phyloP scores from a whole-genome alignment of 225 moss, liverwort and hornwort species.

The Marchantia polymorpha region DNA sequence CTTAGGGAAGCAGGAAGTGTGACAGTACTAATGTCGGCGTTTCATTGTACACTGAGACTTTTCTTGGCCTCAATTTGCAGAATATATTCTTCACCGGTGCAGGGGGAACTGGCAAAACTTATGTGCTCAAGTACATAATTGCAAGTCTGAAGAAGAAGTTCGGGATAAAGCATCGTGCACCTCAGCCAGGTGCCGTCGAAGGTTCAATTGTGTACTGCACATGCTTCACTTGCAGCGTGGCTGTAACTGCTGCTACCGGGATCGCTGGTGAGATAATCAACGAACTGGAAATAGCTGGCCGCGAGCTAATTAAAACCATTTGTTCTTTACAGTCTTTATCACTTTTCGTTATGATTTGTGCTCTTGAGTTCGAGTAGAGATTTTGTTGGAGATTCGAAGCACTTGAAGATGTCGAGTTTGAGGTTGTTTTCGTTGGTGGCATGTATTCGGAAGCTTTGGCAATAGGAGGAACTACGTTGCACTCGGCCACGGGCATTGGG shows the following conservation, averaged over 20 bases:
- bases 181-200: conserved; percentile 9
- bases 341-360: too few relatives aligned
- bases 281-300: too few relatives aligned
- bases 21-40: too few relatives aligned
- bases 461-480: conserved; percentile 71
- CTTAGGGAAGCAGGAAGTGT: too few relatives aligned
- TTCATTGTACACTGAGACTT: too few relatives aligned
- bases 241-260: conserved; percentile 72
- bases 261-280: conserved; percentile 54
- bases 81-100: conserved; percentile 82
- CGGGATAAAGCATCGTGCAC: conserved; percentile 19
- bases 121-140: conserved; percentile 55
- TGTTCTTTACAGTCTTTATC: too few relatives aligned
- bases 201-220: conserved; percentile 31
- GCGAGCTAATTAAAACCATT: too few relatives aligned
- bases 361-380: too few relatives aligned
- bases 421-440: too few relatives aligned
- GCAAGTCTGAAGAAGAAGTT: conserved; percentile 41
- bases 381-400: too few relatives aligned
- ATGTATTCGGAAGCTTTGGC: conserved; percentile 47
- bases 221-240: conserved; percentile 68
- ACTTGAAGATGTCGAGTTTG: too few relatives aligned
- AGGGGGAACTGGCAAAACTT: conserved; percentile 71
- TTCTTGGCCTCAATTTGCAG: conserved; percentile 23
- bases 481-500: conserved; percentile 63